A percentile compares a stretch with the other conserved stretches of the same genome.
These are phyloP conservation scores for Coix lacrymajobi DNA, from an alignment of 176 grass and related monocot species.

Conservation along the genomic window DNA sequence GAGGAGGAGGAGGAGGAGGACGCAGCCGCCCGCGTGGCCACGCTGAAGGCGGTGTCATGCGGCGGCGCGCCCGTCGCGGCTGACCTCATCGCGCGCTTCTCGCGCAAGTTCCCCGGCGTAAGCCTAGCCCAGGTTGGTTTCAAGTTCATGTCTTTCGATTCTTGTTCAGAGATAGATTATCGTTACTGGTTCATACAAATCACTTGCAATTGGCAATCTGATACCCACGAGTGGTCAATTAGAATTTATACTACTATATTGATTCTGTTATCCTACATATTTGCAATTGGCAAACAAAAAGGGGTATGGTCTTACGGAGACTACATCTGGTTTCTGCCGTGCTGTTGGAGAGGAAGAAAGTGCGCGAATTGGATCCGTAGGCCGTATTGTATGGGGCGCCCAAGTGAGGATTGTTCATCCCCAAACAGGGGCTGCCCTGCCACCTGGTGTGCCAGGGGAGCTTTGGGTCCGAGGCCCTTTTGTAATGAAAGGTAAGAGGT, in stretches of 20 bases:
- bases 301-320: conserved; percentile 62
- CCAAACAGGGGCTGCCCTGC: conserved; percentile 18
- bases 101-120: conserved; percentile 4
- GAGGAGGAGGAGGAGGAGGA: conserved; percentile 11
- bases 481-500: conserved; percentile 38
- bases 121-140: conserved; percentile 19
- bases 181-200: background rate
- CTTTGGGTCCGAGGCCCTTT: conserved; percentile 46
- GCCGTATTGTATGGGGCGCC: conserved; percentile 24
- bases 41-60: conserved; percentile 15
- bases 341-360: background rate
- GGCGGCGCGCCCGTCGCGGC: conserved; percentile 22
- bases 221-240: too few species aligned
- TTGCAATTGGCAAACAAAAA: conserved; percentile 29
- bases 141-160: background rate
- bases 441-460: conserved; percentile 36
- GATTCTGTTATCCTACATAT: background rate
- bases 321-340: conserved; percentile 33
- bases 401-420: conserved; percentile 51
- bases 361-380: conserved; percentile 12
- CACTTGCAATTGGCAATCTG: background rate
- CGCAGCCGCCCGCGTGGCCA: background rate
- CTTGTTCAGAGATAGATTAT: background rate
- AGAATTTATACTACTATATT: background rate
- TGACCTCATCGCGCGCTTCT: conserved; percentile 30